phyloP scores from a whole-genome alignment of 2,329 filamentous ascomycete species.

The Alternaria arbusti region DNA sequence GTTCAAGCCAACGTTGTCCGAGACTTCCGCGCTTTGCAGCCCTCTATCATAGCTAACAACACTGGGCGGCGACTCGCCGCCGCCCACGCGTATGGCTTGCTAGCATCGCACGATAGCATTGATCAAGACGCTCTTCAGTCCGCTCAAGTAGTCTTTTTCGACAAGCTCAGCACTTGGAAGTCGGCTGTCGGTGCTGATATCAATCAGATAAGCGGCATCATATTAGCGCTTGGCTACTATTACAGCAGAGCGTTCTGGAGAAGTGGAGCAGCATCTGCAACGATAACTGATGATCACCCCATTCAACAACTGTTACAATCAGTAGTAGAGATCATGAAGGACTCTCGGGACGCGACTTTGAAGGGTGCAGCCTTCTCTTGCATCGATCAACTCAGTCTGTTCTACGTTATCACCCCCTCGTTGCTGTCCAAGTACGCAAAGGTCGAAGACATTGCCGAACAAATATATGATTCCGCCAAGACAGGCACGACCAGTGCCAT shows the following conservation, averaged over 20 bases:
- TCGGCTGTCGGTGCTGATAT: constrained; percentile 65
- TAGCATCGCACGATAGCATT: constrained; percentile 68
- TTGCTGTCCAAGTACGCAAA: constrained; percentile 41
- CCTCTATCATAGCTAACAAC: constrained; percentile 73
- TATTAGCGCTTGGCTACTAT: constrained; percentile 65
- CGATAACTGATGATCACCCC: constrained; percentile 40
- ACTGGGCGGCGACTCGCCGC: constrained; percentile 69
- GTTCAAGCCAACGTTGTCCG: constrained; percentile 35
- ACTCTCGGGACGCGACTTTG: constrained; percentile 62
- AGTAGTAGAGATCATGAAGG: constrained; percentile 60
- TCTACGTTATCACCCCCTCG: constrained; percentile 59
- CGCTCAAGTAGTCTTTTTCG: constrained; percentile 56
- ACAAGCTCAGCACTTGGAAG: constrained; percentile 60
- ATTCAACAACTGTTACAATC: constrained; percentile 53
- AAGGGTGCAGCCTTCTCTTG: constrained; percentile 64
- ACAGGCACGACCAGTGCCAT: constrained; percentile 84
- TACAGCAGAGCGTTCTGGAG: constrained; percentile 64
- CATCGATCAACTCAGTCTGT: constrained; percentile 68
- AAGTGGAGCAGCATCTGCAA: constrained; percentile 31
- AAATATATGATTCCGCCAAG: constrained; percentile 72
- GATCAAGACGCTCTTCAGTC: constrained; percentile 51
- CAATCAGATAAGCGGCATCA: constrained; percentile 65
- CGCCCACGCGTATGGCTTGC: constrained; percentile 75
- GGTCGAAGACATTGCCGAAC: constrained; percentile 62
- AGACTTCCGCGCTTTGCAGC: constrained; percentile 59